phyloP scores from a whole-genome alignment of 306 rosid species.

The Lathyrus sativus region DNA sequence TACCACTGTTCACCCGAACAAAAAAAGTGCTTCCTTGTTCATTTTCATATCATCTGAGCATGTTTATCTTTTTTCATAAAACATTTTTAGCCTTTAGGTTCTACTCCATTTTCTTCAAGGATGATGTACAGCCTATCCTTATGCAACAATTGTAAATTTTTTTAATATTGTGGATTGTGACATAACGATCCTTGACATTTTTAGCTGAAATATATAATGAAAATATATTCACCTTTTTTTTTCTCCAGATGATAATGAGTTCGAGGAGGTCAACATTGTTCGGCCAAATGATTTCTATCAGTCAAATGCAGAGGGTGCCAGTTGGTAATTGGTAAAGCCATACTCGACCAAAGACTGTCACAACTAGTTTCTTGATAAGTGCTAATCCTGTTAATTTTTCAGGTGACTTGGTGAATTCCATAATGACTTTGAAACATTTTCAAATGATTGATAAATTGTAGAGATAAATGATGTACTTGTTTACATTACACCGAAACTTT shows the following conservation, averaged over 20 bases:
- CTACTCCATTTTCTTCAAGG: neutral
- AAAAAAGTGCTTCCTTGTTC: constrained; percentile 2
- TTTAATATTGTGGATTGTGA: constrained; percentile 6
- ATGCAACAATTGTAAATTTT: constrained; percentile 1
- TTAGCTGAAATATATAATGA: neutral
- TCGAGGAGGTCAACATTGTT: constrained; percentile 74
- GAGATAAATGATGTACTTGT: constrained; percentile 30
- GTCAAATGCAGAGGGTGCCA: constrained; percentile 62
- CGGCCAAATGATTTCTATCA: constrained; percentile 71
- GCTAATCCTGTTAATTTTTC: constrained; percentile 25
- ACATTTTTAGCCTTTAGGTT: neutral
- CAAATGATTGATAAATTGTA: constrained; percentile 20
- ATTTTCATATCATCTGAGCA: constrained; percentile 1
- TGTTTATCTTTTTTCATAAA: neutral
- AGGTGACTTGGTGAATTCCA: constrained; percentile 30
- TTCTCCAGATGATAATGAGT: constrained; percentile 80
- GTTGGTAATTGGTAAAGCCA: constrained; percentile 51
- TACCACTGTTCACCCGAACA: neutral
- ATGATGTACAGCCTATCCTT: neutral
- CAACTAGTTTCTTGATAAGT: constrained; percentile 19
- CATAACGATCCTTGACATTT: neutral
- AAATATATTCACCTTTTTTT: constrained; percentile 16
- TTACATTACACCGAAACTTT: constrained; percentile 10
- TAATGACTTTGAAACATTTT: constrained; percentile 19
- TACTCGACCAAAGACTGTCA: constrained; percentile 23